Evolutionary conservation across 179 eudicot genomes (phyloP).

Genomic region (Beta lomatogona): DNA sequence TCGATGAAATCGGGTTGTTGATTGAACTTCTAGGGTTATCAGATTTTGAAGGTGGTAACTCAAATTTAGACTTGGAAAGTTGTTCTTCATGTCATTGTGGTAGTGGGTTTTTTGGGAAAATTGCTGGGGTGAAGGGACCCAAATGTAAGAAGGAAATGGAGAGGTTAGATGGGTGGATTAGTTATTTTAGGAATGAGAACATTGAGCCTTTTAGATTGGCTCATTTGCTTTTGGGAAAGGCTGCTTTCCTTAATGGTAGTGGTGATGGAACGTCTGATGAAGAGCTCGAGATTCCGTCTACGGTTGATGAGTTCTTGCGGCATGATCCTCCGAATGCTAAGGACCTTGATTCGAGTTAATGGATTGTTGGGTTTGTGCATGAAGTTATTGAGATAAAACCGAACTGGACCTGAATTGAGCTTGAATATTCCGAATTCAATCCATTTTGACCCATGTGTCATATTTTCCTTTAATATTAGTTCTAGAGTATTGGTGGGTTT

Average conservation of each 20-base stretch:
- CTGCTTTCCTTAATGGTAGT: slow-evolving; percentile 42
- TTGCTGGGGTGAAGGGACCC: slow-evolving; percentile 76
- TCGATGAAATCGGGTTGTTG: slow-evolving; percentile 58
- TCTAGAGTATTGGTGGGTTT: no score
- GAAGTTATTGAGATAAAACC: no score
- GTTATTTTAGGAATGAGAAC: slow-evolving; percentile 42
- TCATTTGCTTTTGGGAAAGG: slow-evolving; percentile 79
- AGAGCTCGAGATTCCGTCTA: slow-evolving; percentile 63
- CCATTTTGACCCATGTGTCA: no score
- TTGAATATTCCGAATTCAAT: no score
- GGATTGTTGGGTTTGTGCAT: no score
- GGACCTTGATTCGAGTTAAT: no score
- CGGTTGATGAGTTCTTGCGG: slow-evolving; percentile 67
- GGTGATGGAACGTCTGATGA: slow-evolving; percentile 36
- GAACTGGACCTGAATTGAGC: no score
- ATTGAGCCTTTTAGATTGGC: slow-evolving; percentile 69
- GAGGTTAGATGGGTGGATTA: slow-evolving; percentile 84
- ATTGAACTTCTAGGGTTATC: slow-evolving; percentile 60
- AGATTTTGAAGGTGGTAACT: slow-evolving; percentile 29
- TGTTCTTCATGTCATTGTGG: slow-evolving; percentile 48
- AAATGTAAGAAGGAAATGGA: slow-evolving; percentile 61
- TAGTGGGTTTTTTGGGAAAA: slow-evolving; percentile 61
- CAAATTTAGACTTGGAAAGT: slow-evolving; percentile 15
- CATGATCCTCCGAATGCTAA: slow-evolving; percentile 52
- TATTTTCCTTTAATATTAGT: no score